Evolutionary conservation across 2,329 filamentous ascomycete genomes (phyloP).

Genomic region (Ophiostoma triangulosporum): DNA sequence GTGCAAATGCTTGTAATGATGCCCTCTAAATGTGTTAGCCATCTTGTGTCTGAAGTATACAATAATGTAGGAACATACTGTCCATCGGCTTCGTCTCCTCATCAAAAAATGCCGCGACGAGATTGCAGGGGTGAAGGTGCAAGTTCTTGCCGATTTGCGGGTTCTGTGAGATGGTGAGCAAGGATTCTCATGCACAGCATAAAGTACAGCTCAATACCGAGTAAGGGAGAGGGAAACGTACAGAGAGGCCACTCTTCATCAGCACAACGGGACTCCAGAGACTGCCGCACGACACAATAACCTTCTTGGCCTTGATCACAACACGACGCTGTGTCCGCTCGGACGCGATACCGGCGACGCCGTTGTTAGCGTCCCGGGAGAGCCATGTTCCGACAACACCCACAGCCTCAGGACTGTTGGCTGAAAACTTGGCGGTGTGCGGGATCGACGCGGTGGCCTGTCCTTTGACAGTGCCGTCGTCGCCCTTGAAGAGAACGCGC

Average conservation of each 20-base stretch:
- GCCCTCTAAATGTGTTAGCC: constrained; percentile 36
- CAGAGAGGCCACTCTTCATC: constrained; percentile 61
- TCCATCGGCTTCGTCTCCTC: constrained; percentile 60
- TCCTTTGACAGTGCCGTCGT: constrained; percentile 18
- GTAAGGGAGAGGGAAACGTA: constrained; percentile 20
- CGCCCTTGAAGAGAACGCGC: constrained; percentile 52
- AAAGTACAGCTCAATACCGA: background rate
- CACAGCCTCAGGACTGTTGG: constrained; percentile 29
- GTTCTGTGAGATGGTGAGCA: constrained; percentile 36
- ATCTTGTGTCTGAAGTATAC: background rate
- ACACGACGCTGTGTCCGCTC: constrained; percentile 44
- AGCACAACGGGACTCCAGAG: constrained; percentile 67
- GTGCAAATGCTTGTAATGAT: constrained; percentile 69
- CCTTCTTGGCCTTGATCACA: constrained; percentile 62
- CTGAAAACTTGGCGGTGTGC: background rate
- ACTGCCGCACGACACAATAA: constrained; percentile 65
- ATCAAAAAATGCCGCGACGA: constrained; percentile 48
- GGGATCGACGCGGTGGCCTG: background rate
- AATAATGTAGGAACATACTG: constrained; percentile 19
- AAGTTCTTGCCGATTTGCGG: constrained; percentile 70
- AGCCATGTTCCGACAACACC: constrained; percentile 67
- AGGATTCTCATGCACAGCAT: constrained; percentile 16
- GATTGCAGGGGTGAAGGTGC: constrained; percentile 61
- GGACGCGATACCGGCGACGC: constrained; percentile 33
- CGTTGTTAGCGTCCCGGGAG: constrained; percentile 50